Evolutionary conservation across 139 green algal species (phyloP).

Genomic region (Chlamydomonas sp.): DNA sequence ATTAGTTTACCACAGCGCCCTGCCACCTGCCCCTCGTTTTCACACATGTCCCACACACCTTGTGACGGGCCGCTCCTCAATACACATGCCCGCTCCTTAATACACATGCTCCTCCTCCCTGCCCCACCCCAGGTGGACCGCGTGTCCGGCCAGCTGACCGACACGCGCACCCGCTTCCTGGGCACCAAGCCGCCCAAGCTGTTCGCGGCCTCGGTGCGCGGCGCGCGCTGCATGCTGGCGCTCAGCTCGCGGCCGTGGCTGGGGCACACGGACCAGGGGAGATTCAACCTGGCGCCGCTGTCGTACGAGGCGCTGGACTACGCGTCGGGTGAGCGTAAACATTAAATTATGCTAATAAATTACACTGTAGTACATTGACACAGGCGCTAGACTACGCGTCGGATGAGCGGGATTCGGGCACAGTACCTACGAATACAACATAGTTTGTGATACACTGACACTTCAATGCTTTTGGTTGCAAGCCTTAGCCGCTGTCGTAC

Average conservation of each 20-base stretch:
- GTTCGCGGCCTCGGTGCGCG: slow-evolving; percentile 72
- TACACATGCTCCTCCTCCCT: slow-evolving; percentile 46
- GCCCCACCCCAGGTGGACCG: slow-evolving; percentile 39
- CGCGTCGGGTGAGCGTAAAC: slow-evolving; percentile 63
- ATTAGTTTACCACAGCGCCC: no score
- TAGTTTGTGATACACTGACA: no score
- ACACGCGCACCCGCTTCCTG: slow-evolving; percentile 95
- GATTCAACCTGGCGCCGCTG: slow-evolving; percentile 90
- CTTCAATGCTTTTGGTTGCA: no score
- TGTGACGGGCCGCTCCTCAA: not conserved
- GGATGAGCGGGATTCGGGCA: no score
- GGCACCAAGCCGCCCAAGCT: slow-evolving; percentile 88
- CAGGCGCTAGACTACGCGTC: no score
- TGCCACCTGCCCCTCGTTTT: no score
- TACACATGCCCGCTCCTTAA: slow-evolving; percentile 27
- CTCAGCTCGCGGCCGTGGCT: slow-evolving; percentile 95
- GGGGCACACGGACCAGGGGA: slow-evolving; percentile 89
- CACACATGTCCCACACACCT: no score
- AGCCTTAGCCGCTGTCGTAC: no score
- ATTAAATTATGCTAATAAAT: no score
- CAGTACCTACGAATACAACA: no score
- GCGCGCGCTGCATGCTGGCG: slow-evolving; percentile 89
- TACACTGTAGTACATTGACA: no score
- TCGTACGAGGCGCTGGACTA: slow-evolving; percentile 91
- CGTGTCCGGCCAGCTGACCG: slow-evolving; percentile 64